Evolutionary conservation across 345 rosid genomes (phyloP).

Genomic region (Combretum micranthum): DNA sequence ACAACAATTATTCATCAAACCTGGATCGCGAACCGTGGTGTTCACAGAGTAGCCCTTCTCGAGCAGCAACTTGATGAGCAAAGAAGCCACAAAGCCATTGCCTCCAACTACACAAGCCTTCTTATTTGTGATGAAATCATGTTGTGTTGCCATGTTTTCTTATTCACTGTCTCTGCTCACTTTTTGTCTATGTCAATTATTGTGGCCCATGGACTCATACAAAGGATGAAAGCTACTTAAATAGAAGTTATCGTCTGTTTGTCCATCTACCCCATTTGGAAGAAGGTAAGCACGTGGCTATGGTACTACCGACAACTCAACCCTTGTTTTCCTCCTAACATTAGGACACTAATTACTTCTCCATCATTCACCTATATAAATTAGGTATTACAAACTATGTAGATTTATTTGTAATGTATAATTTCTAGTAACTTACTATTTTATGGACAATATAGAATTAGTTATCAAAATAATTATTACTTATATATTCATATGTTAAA

Average conservation of each 20-base stretch:
- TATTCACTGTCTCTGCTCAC: background rate
- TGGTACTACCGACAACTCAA: slow-evolving; percentile 11
- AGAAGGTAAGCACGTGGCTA: slow-evolving; percentile 28
- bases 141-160: slow-evolving; percentile 21
- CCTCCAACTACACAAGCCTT: slow-evolving; percentile 83
- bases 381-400: no score
- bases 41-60: slow-evolving; percentile 68
- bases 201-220: no score
- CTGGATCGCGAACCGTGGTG: slow-evolving; percentile 76
- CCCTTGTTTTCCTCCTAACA: background rate
- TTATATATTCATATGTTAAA: no score
- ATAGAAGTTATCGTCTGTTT: background rate
- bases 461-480: no score
- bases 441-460: no score
- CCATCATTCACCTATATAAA: no score
- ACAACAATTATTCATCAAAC: slow-evolving; percentile 17
- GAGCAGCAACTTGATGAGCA: slow-evolving; percentile 62
- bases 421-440: no score
- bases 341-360: no score
- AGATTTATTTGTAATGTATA: no score
- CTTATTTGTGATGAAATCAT: slow-evolving; percentile 18
- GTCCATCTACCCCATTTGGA: background rate
- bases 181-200: background rate
- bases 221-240: slow-evolving; percentile 1
- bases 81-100: slow-evolving; percentile 64